Evolutionary conservation across 768 basidiomycete species (phyloP).

Genomic region (Porphyrellus cyaneotinctus): DNA sequence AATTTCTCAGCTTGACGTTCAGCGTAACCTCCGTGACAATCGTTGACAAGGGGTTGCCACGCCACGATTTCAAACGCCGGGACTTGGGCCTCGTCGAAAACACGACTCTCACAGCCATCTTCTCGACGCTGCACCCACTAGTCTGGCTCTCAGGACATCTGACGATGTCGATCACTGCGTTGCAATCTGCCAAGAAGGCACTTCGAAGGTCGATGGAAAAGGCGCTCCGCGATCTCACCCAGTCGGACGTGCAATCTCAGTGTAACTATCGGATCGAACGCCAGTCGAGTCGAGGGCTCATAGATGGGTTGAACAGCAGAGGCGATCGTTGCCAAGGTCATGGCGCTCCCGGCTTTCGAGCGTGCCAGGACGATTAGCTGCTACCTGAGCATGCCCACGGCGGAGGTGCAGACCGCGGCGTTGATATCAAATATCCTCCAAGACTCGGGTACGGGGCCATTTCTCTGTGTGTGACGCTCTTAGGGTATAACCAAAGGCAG

Average conservation of each 20-base stretch:
- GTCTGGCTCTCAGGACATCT: not conserved
- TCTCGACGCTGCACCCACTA: not conserved
- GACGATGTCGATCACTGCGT: slow-evolving; percentile 27
- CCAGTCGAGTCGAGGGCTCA: not conserved
- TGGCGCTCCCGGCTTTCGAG: slow-evolving; percentile 50
- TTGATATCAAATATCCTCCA: slow-evolving; percentile 52
- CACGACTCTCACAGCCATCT: not conserved
- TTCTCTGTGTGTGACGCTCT: not conserved
- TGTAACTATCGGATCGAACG: slow-evolving; percentile 37
- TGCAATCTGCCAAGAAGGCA: slow-evolving; percentile 44
- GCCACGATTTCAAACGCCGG: no score
- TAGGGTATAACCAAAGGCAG: slow-evolving; percentile 32
- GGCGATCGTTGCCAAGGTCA: slow-evolving; percentile 43
- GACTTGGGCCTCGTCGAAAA: not conserved
- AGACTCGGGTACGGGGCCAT: slow-evolving; percentile 40
- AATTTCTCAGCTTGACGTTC: slow-evolving; percentile 2
- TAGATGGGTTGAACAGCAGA: slow-evolving; percentile 17
- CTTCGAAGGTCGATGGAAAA: slow-evolving; percentile 50
- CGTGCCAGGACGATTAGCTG: slow-evolving; percentile 56
- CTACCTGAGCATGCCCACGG: slow-evolving; percentile 76
- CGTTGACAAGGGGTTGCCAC: slow-evolving; percentile 3
- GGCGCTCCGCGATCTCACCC: slow-evolving; percentile 42
- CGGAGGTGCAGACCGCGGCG: slow-evolving; percentile 57
- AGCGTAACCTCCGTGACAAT: slow-evolving; percentile 22
- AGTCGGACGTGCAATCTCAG: slow-evolving; percentile 50